Evolutionary conservation across 306 rosid species (phyloP).

Genomic region (Inga oerstediana): DNA sequence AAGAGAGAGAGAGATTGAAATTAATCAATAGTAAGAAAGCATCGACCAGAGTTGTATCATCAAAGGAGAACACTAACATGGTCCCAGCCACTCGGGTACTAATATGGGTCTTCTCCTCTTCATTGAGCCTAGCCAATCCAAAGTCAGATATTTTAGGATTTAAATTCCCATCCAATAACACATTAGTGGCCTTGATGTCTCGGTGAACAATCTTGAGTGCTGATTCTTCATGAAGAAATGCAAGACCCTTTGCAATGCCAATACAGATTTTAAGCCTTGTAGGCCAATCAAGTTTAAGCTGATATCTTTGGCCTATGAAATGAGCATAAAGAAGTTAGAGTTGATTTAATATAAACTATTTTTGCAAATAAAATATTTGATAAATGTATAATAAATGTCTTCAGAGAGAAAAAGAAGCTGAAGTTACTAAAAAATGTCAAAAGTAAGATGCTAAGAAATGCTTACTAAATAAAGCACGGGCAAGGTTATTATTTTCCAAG

Average conservation of each 20-base stretch:
- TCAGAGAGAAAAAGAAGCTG: not conserved
- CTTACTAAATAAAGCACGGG: slow-evolving; percentile 61
- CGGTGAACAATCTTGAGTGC: slow-evolving; percentile 65
- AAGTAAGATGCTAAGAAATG: slow-evolving; percentile 6
- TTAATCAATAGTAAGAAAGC: slow-evolving; percentile 22
- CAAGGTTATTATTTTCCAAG: slow-evolving; percentile 63
- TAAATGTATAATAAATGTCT: not conserved
- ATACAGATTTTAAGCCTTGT: slow-evolving; percentile 62
- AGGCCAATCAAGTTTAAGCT: slow-evolving; percentile 55
- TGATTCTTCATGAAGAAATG: slow-evolving; percentile 69
- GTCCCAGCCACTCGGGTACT: slow-evolving; percentile 69
- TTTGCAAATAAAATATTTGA: not conserved
- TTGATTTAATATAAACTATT: not conserved
- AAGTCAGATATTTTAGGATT: slow-evolving; percentile 74
- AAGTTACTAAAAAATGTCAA: not conserved
- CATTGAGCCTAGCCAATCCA: slow-evolving; percentile 71
- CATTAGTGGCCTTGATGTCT: slow-evolving; percentile 64
- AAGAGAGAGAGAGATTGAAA: not conserved
- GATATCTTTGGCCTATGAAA: slow-evolving; percentile 33
- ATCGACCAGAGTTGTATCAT: not conserved
- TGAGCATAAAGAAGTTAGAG: slow-evolving; percentile 4
- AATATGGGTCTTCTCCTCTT: slow-evolving; percentile 62
- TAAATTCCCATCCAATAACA: slow-evolving; percentile 55
- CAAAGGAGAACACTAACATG: slow-evolving; percentile 47
- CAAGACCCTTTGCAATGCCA: slow-evolving; percentile 68